Evolutionary conservation across 768 basidiomycete species (phyloP), one percentile per base, ranked within the genome.

Genomic region (Mrakia hoshinonis): DNA sequence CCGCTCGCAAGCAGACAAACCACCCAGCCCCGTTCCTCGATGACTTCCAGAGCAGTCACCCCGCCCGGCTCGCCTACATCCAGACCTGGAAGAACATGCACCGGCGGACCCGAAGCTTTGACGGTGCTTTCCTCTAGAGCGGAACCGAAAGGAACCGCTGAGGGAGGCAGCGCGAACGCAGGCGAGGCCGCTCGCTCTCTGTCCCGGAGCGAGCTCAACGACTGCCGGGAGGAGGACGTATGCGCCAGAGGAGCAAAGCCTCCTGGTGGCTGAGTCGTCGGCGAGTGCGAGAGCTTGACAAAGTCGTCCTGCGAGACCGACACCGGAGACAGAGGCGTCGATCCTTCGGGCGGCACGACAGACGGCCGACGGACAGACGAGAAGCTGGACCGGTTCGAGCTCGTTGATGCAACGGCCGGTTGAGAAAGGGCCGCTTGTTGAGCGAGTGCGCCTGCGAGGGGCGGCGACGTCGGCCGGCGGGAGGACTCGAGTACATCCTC

Each of bases 21-120:
- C 6, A 66, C 29, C 65, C 65, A 66, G 15, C 65, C 65, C 18
- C 65, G 46, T 31, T 66, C 48, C 47, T 66, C 51, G 15, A 48
- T 20, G 18, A 66, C 65, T 20, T 49, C 24, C 18, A 66, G n/a
- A 18, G 48, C 47, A 15, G 38, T 20, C 43, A 66, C 65, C 1
- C 47, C 51, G 2, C 65, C 34, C 15, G n/a, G 26, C 29, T 22
- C 47, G 2, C 63, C 63, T 1, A 66, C 20, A 4, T 36, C 58
- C 18, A 38, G 31, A 11, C 58, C 58, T 3, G 58, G 34, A 2
- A 61, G 31, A 0, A 61, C 22, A 61, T 61, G 58, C 12, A 61
- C 58, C 34, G 36, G 31, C 34, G 31, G 34, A 22, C 36, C n/a
- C 58, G 31, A 9, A 29, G n/a, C 31, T 20, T 31, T 36, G 36